Evolutionary conservation across 2,329 filamentous ascomycete species (phyloP), one percentile per base, ranked within the genome.

Genomic region (Neophaeococcomyces mojaviensis): DNA sequence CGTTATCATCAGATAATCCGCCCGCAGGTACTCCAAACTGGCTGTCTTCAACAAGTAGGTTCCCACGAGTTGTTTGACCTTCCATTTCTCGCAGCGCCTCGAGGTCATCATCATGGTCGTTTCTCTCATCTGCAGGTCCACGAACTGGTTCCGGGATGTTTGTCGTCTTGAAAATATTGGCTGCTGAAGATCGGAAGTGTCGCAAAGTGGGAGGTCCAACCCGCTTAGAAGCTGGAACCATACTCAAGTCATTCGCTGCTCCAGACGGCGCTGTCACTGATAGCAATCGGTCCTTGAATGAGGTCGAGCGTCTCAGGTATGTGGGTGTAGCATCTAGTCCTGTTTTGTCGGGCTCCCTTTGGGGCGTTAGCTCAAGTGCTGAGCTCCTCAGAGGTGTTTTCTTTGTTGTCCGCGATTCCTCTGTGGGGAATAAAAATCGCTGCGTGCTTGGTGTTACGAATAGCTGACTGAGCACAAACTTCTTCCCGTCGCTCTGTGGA

Each of bases 361-460:
- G 50, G 16, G 44, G 33, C 5, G 52, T 46, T 9, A 28, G 24
- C n/a, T 24, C 48, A 24, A 43, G 49, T 46, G 37, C 42, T 10
- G 44, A 12, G 36, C 53, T 7, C 39, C 51, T 18, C 45, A 49
- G 12, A 43, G 44, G 13, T 20, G 30, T 46, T 26, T 31, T 39
- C 18, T 31, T 35, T 6, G 39, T 28, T 16, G 46, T 9, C 3
- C 33, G 32, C 3, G 16, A 19, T 9, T 47, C 46, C 32, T 49
- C 41, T 4, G 15, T 47, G 19, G 43, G 43, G 15, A 47, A 65
- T 1, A 64, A 61, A 51, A 67, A 71, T 33, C 67, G 64, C 53
- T 65, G 59, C 0, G 67, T 67, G 3, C 65, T 70, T 1, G 69
- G 69, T 0, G 68, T 71, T 10, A 67, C 67, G 47, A 71, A 71